A percentile compares a stretch with the other conserved stretches of the same genome.
phyloP scores from a whole-genome alignment of 2,329 filamentous ascomycete species.

The Exserohilum rostratum region DNA sequence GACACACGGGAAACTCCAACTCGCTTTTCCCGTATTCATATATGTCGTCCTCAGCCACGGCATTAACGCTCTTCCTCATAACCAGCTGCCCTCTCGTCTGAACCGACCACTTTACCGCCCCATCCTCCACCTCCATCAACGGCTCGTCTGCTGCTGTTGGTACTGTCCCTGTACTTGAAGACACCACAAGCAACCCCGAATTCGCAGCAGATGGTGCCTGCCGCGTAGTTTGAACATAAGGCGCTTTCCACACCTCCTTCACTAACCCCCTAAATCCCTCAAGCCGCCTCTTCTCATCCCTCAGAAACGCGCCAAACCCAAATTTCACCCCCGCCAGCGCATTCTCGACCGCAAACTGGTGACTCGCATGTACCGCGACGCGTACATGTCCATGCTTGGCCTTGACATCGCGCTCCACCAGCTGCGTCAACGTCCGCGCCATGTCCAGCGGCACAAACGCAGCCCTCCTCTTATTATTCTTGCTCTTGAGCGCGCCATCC shows the following conservation, averaged over 20 bases:
- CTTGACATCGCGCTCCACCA: slow-evolving; percentile 22
- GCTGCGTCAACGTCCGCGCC: slow-evolving; percentile 20
- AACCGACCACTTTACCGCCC: slow-evolving; percentile 5
- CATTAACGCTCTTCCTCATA: slow-evolving; percentile 1
- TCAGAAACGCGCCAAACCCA: slow-evolving; percentile 23
- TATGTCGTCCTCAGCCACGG: not conserved
- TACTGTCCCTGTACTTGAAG: not conserved
- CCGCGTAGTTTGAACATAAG: not conserved
- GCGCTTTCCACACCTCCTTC: slow-evolving; percentile 18
- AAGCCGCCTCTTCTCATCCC: not conserved
- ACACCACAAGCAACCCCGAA: not conserved
- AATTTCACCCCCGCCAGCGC: slow-evolving; percentile 14
- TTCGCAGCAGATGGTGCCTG: not conserved
- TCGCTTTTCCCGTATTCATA: not conserved
- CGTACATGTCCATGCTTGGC: slow-evolving; percentile 20
- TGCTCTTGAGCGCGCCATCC: slow-evolving; percentile 22
- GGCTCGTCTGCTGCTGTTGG: not conserved
- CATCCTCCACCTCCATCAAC: not conserved
- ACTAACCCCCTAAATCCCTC: not conserved
- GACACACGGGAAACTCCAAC: slow-evolving; percentile 5
- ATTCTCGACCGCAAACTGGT: slow-evolving; percentile 15
- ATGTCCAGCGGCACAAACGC: slow-evolving; percentile 28
- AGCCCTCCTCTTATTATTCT: slow-evolving; percentile 20
- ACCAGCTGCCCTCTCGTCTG: not conserved
- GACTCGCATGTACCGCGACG: slow-evolving; percentile 20